Evolutionary conservation across 306 rosid species (phyloP), one percentile per base, ranked within the genome.

Genomic region (Lathyrus tuberosus): DNA sequence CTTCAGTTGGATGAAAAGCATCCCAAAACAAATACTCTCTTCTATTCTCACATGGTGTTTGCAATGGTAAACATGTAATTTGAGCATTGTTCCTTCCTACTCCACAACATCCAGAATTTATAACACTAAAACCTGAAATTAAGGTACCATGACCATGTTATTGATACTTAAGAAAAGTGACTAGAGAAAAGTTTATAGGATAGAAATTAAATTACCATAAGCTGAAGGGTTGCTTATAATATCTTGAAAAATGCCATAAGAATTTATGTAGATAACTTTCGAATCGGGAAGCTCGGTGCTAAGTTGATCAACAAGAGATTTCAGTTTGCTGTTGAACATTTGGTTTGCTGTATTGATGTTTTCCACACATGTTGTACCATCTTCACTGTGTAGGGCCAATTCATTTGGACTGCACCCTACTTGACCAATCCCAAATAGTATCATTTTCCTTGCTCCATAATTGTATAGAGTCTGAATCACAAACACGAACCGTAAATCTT

Each of bases 1-100:
- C 86, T 59, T 90, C 96, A 5, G 93, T 82, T 30, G 97, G 98
- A 78, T 94, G 98, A 73, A 81, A 88, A 17, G 98, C 96, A 83
- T 94, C 98, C 98, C 97, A 94, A 62, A 93, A 93, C 57, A 93
- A 80, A 51, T 86, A 79, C 74, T 84, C 94, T 4, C 78, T 47
- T 37, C 98, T 83, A 71, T 94, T 85, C 1, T 24, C 41, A 37
- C 98, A 94, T 18, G 98, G 97, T 1, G 87, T 75, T 77, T 94
- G 98, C 58, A 78, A 0, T 12, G 98, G 97, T 12, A 94, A 33
- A 76, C 98, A 94, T 69, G 96, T 90, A n/a, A 94, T 87, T 84
- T 84, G 94, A 0, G 96, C 98, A 65, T 88, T 90, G 96, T 88
- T 94, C 78, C 96, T 88, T 59, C 98, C 97, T 18, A 88, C 83